phyloP scores from a whole-genome alignment of 2,329 filamentous ascomycete genomes.

The Gnomoniopsis smithogilvyi region DNA sequence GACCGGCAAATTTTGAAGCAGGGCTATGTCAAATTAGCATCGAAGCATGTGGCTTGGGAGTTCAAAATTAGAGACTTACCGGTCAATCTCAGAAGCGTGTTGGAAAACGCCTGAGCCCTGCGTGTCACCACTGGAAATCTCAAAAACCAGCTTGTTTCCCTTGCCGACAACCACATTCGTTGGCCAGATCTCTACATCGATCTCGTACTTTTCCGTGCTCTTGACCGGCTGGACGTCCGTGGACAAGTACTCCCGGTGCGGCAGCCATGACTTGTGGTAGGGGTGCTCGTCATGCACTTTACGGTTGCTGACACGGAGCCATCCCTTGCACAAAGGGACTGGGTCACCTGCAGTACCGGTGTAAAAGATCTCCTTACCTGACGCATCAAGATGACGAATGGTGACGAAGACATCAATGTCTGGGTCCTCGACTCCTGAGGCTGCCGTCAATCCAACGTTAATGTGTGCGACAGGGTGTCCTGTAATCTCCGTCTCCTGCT shows the following conservation, averaged over 20 bases:
- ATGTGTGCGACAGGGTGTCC: constrained; percentile 65
- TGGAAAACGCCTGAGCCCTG: constrained; percentile 57
- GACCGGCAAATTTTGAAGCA: constrained; percentile 53
- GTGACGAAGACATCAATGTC: constrained; percentile 66
- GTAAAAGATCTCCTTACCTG: constrained; percentile 58
- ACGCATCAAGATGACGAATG: constrained; percentile 52
- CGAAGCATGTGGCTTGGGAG: too few species aligned
- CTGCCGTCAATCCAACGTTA: constrained; percentile 58
- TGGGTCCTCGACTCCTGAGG: constrained; percentile 34
- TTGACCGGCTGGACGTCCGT: constrained; percentile 54
- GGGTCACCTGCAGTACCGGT: constrained; percentile 64
- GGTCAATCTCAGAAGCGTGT: constrained; percentile 48
- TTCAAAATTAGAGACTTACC: too few species aligned
- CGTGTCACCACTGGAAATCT: constrained; percentile 55
- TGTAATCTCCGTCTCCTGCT: constrained; percentile 65
- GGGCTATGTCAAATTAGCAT: constrained; percentile 14
- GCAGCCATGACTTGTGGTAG: constrained; percentile 51
- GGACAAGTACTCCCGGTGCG: constrained; percentile 56
- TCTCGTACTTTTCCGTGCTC: constrained; percentile 51
- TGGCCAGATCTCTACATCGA: constrained; percentile 64
- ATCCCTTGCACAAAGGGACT: constrained; percentile 61
- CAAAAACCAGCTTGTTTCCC: constrained; percentile 52
- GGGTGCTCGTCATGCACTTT: constrained; percentile 49
- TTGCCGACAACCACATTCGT: constrained; percentile 53
- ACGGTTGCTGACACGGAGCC: constrained; percentile 56